Evolutionary conservation across 768 basidiomycete genomes (phyloP).

Genomic region (Tephrocybe sp.): DNA sequence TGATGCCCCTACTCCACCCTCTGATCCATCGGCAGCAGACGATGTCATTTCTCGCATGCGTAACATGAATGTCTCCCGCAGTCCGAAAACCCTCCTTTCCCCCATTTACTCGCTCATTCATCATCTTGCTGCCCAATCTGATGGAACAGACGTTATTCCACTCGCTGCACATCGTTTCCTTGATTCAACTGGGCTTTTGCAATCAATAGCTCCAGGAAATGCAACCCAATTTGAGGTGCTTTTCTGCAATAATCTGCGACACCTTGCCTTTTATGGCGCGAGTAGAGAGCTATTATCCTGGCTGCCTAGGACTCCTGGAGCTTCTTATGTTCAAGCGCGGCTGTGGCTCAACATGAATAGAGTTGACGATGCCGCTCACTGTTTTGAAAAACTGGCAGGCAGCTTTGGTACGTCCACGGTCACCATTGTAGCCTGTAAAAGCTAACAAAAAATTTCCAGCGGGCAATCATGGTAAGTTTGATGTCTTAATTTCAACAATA

Average conservation of each 20-base stretch:
- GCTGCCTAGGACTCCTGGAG: slow-evolving; percentile 78
- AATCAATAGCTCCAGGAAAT: slow-evolving; percentile 66
- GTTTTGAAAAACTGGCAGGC: slow-evolving; percentile 75
- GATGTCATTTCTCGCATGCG: slow-evolving; percentile 71
- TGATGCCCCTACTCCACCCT: slow-evolving; percentile 15
- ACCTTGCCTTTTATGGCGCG: slow-evolving; percentile 59
- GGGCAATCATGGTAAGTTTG: slow-evolving; percentile 11
- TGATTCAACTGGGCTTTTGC: slow-evolving; percentile 63
- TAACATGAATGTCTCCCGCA: slow-evolving; percentile 70
- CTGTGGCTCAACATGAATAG: slow-evolving; percentile 67
- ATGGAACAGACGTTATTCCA: slow-evolving; percentile 49
- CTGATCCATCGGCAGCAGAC: slow-evolving; percentile 32
- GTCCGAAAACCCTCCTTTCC: slow-evolving; percentile 39
- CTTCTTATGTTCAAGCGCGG: slow-evolving; percentile 70
- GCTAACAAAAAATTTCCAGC: slow-evolving; percentile 1
- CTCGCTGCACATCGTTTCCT: slow-evolving; percentile 71
- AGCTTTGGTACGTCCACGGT: slow-evolving; percentile 60
- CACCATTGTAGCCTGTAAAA: not conserved
- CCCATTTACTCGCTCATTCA: slow-evolving; percentile 67
- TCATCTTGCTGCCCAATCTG: slow-evolving; percentile 55
- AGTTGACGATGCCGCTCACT: slow-evolving; percentile 68
- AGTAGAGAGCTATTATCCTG: slow-evolving; percentile 69
- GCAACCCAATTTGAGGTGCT: slow-evolving; percentile 68
- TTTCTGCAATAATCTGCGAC: slow-evolving; percentile 70
- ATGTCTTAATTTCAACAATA: not conserved